Evolutionary conservation across 2,329 filamentous ascomycete species (phyloP), one percentile per base, ranked within the genome.

Genomic region (Talaromyces atroroseus): DNA sequence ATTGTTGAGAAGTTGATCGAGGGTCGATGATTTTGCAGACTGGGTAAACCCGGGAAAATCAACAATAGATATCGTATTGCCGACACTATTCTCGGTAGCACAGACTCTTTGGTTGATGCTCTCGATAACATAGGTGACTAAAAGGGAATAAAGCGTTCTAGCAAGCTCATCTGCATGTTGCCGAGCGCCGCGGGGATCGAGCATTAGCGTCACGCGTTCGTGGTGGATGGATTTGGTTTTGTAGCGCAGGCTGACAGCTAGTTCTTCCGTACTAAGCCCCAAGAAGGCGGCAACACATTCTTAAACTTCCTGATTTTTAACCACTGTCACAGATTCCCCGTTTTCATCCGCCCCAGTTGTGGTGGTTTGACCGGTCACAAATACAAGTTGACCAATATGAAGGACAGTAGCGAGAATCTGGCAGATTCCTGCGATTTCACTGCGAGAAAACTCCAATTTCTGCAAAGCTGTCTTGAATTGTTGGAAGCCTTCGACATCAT

Each of bases 161-260:
- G 94, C 92, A 49, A 99, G 82, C 72, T 97, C 94, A 67, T 97
- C 92, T 16, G 94, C 94, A 64, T 96, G 96, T 40, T 85, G 87
- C 51, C 91, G 87, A 47, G 94, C 94, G 38, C 94, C 94, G 57
- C 85, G 86, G 6, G 92, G 90, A 68, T 99, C 94, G 34, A 99
- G 82, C 92, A 99, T 95, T 62, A 99, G 89, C 0, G 94, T 99
- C n/a, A 99, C 94, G 54, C 94, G 87, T 78, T 99, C 94, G 61
- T 91, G 88, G 68, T 95, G 89, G 56, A 99, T 87, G 64, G 94
- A 96, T 79, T 95, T 96, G 20, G 91, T 96, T 76, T 95, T 95
- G 79, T 96, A 96, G 2, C 92, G 90, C 57, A 99, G 79, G 29
- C 90, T 95, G 38, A 83, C 86, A 74, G 99, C 92, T 5, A 99